Base-by-base conservation (phyloP, 1,284 basidiomycete genomes). In the Cryptococcus sp. region DNA sequence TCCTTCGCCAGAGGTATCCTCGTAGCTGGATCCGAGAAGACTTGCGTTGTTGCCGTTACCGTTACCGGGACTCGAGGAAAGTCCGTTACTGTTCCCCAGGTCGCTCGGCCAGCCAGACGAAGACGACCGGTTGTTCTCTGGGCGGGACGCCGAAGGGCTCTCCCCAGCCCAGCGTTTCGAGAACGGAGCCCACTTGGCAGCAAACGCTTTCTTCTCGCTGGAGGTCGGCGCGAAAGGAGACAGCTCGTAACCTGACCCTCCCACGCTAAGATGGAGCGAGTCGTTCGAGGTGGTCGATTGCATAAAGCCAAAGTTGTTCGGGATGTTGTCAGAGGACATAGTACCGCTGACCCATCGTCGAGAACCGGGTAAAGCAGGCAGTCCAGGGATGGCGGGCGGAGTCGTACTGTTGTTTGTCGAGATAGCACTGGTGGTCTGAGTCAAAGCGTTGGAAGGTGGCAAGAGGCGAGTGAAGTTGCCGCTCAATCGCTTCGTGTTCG, bases 201-300 rank as follows among this genome's bases (percentile, higher is more conserved):
- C 61, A 19, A 78, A 65, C 23, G 72, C 72, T 52, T 72, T 70
- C 66, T 78, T 77, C 64, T 78, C 77, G 15, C 65, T 69, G 2
- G 71, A 73, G 20, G 71, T 73, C 10, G 77, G 77, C 3, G 77
- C 74, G 47, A 78, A 78, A 4, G 75, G 69, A 20, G 68, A 70
- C 46, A 57, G 59, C 40, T 66, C 66, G 54, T 69, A 70, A 13
- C 65, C 65, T 17, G 60, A 40, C 42, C 57, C 52, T 44, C 16
- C 54, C 46, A 17, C 54, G 20, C 57, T 55, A 23, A 60, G 53
- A 23, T 62, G 57, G 31, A 76, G 64, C 27, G 72, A 73, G 57
- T 77, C 76, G 55, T 71, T 76, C 27, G 74, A 76, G 2, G 66
- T 62, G 17, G 70, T 72, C 41, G 65, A 56, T 54, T 71, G 67